These are phyloP conservation scores for Dothiorella sarmentorum DNA, from an alignment of 2,329 filamentous ascomycete genomes.

Conservation along the genomic window DNA sequence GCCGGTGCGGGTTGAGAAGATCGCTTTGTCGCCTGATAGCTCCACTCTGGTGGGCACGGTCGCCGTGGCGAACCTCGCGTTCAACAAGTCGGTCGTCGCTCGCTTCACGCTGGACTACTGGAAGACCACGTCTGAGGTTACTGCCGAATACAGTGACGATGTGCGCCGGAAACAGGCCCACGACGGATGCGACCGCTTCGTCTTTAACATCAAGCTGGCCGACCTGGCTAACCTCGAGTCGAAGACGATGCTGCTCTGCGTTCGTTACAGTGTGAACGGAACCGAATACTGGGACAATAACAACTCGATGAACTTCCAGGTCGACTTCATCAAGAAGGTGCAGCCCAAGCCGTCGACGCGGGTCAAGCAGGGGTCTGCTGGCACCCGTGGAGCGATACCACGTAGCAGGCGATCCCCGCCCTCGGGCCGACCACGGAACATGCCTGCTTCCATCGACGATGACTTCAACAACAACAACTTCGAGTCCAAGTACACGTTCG, in stretches of 20 bases:
- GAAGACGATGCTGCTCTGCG: constrained; percentile 89
- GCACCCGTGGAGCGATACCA: constrained; percentile 52
- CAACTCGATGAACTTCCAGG: constrained; percentile 77
- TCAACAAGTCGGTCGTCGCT: constrained; percentile 84
- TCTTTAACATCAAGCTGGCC: constrained; percentile 87
- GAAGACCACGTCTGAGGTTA: constrained; percentile 95
- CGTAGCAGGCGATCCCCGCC: constrained; percentile 48
- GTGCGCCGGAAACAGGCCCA: constrained; percentile 63
- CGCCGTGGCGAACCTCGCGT: constrained; percentile 82
- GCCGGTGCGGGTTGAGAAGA: constrained; percentile 76
- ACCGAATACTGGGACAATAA: constrained; percentile 98
- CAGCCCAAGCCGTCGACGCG: constrained; percentile 51
- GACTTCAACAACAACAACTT: constrained; percentile 60
- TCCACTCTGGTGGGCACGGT: constrained; percentile 81
- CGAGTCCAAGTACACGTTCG: constrained; percentile 46
- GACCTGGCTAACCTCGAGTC: constrained; percentile 87
- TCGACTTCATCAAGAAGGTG: constrained; percentile 83
- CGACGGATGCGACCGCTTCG: constrained; percentile 80
- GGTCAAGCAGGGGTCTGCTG: constrained; percentile 30
- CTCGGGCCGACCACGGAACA: constrained; percentile 47
- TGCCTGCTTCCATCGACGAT: constrained; percentile 62
- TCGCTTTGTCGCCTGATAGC: constrained; percentile 85
- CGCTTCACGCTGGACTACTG: constrained; percentile 96
- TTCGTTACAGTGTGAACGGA: constrained; percentile 80
- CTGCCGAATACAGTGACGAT: constrained; percentile 81